Evolutionary conservation across 805 yeast genomes (phyloP).

Genomic region (Yarrowia sp.): DNA sequence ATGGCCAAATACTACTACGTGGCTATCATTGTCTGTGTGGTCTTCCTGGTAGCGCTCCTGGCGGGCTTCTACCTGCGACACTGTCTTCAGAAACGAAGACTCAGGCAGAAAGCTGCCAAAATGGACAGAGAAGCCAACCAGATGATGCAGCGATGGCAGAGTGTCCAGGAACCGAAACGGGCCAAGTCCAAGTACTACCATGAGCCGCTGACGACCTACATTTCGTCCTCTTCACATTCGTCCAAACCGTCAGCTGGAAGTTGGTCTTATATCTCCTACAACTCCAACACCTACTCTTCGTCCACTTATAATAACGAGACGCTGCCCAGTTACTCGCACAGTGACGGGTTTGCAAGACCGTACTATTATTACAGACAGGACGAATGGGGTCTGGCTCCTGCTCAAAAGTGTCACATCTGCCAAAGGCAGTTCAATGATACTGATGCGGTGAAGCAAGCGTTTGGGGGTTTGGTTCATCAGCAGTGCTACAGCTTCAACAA

Average conservation of each 20-base stretch:
- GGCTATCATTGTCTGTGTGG: slow-evolving; percentile 27
- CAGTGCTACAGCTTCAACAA: background rate
- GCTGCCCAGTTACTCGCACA: background rate
- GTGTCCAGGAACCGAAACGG: background rate
- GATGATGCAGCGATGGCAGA: background rate
- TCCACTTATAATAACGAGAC: too few relatives aligned
- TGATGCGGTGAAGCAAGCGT: slow-evolving; percentile 6
- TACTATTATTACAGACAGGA: slow-evolving; percentile 3
- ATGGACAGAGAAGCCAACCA: slow-evolving; percentile 12
- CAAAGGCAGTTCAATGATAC: background rate
- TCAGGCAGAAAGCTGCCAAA: background rate
- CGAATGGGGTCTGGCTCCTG: background rate
- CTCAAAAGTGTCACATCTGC: background rate
- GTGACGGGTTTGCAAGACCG: slow-evolving; percentile 10
- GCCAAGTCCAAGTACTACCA: slow-evolving; percentile 9
- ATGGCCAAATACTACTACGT: slow-evolving; percentile 24
- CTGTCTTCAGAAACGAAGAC: slow-evolving; percentile 1
- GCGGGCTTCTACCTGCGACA: background rate
- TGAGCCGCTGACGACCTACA: slow-evolving; percentile 10
- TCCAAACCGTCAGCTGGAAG: too few relatives aligned
- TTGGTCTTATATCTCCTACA: slow-evolving; percentile 8
- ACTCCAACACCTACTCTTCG: background rate
- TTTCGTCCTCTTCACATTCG: background rate
- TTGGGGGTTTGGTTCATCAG: slow-evolving; percentile 20
- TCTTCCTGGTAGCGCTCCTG: background rate